These are phyloP conservation scores for Suhomyces kilbournensis DNA, from an alignment of 805 yeast genomes.

Conservation along the genomic window DNA sequence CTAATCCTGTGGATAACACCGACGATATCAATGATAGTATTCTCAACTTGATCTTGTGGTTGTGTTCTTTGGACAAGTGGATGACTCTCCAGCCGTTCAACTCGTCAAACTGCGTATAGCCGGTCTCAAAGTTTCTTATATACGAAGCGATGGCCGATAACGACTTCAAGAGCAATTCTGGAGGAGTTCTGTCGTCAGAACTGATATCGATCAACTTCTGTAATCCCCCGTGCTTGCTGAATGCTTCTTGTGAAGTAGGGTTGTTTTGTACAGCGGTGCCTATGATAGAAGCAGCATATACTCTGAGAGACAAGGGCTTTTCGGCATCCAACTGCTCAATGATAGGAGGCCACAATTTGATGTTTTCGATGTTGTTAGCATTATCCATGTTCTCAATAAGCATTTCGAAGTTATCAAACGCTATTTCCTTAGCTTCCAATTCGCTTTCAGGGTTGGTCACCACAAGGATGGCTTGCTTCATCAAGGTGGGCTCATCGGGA, in stretches of 20 bases:
- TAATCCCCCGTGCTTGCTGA: slow-evolving; percentile 52
- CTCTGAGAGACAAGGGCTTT: slow-evolving; percentile 39
- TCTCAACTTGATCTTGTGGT: slow-evolving; percentile 49
- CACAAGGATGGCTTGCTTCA: slow-evolving; percentile 72
- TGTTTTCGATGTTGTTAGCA: slow-evolving; percentile 84
- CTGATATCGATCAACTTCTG: slow-evolving; percentile 45
- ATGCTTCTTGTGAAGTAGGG: slow-evolving; percentile 66
- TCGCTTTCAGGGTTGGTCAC: slow-evolving; percentile 57
- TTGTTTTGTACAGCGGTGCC: slow-evolving; percentile 96
- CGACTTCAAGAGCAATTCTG: slow-evolving; percentile 54
- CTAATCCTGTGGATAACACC: slow-evolving; percentile 51
- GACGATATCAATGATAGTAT: slow-evolving; percentile 58
- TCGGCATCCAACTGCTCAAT: slow-evolving; percentile 50
- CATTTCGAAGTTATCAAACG: slow-evolving; percentile 91
- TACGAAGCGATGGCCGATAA: slow-evolving; percentile 75
- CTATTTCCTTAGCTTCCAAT: slow-evolving; percentile 62
- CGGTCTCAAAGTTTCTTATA: slow-evolving; percentile 63
- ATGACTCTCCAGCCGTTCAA: slow-evolving; percentile 63
- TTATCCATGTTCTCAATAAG: slow-evolving; percentile 89
- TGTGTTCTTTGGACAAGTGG: slow-evolving; percentile 20
- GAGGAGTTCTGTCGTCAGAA: slow-evolving; percentile 16
- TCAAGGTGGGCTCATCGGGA: slow-evolving; percentile 84
- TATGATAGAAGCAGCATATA: slow-evolving; percentile 65
- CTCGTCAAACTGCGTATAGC: slow-evolving; percentile 53
- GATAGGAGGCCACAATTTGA: slow-evolving; percentile 76